Conservation (phyloP, 352 stramenopile genomes). For the Halophytophthora polymorphica region DNA sequence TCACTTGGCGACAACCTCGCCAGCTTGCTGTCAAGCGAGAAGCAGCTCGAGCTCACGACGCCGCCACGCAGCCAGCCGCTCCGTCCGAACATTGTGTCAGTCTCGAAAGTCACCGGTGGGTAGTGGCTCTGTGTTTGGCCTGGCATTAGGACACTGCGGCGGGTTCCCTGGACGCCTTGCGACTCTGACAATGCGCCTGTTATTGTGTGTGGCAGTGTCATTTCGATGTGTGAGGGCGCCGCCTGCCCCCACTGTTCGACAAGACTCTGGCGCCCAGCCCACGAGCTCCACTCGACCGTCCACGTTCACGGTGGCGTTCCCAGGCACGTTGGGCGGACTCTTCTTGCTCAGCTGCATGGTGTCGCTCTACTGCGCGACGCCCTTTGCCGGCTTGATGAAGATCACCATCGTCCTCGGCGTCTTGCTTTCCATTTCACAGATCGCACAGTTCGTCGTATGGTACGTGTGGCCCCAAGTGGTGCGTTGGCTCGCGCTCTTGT, state of each 20-base stretch:
- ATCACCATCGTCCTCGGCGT: conserved; percentile 83
- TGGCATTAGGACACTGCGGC: background rate
- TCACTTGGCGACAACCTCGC: conserved; percentile 40
- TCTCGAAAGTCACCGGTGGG: conserved; percentile 56
- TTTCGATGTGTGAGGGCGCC: conserved; percentile 45
- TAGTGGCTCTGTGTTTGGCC: background rate
- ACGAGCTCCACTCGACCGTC: conserved; percentile 43
- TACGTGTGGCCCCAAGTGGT: conserved; percentile 15
- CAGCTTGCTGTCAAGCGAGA: conserved; percentile 36
- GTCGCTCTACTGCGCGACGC: conserved; percentile 64
- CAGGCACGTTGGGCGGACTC: conserved; percentile 55
- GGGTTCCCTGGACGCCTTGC: background rate
- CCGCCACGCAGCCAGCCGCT: conserved; percentile 41
- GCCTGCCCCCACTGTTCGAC: conserved; percentile 32
- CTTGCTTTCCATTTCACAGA: conserved; percentile 74
- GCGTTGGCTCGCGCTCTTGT: background rate
- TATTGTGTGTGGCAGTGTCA: conserved; percentile 27
- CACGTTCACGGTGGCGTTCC: conserved; percentile 64
- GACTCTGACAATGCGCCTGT: conserved; percentile 5
- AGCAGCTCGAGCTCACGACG: conserved; percentile 59
- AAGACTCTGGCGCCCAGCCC: conserved; percentile 39
- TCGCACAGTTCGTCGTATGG: conserved; percentile 61
- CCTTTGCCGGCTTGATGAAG: conserved; percentile 84
- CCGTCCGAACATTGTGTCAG: conserved; percentile 51
- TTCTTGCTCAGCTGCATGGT: conserved; percentile 78